phyloP scores from a whole-genome alignment of 2,329 filamentous ascomycete species.

The Talaromyces funiculosus region DNA sequence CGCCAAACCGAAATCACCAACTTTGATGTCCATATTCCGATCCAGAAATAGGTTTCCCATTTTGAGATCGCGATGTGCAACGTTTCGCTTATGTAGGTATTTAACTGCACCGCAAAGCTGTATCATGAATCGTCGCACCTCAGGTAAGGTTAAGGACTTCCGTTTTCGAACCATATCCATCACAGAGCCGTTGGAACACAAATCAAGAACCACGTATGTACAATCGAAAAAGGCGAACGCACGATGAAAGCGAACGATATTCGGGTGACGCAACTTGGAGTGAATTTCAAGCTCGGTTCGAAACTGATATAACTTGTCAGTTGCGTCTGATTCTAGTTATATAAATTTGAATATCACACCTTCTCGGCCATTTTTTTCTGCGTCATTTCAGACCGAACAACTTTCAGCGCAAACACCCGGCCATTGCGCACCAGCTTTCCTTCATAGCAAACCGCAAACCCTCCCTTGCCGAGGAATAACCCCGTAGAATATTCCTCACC shows the following conservation, averaged over 20 bases:
- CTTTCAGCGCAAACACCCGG: constrained; percentile 47
- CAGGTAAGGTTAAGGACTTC: constrained; percentile 84
- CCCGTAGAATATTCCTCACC: constrained; percentile 44
- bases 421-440: constrained; percentile 39
- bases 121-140: constrained; percentile 87
- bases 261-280: constrained; percentile 92
- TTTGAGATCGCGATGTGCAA: constrained; percentile 94
- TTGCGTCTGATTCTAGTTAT: background rate
- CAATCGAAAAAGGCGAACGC: constrained; percentile 85
- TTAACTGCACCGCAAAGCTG: constrained; percentile 97
- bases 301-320: constrained; percentile 45
- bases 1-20: constrained; percentile 93
- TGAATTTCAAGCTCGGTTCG: constrained; percentile 90
- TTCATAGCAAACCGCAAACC: constrained; percentile 49
- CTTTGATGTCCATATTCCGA: constrained; percentile 91
- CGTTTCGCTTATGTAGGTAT: constrained; percentile 92
- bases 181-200: constrained; percentile 91
- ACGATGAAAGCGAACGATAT: constrained; percentile 91
- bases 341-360: constrained; percentile 22
- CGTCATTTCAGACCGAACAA: constrained; percentile 46
- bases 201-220: constrained; percentile 89
- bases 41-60: constrained; percentile 98
- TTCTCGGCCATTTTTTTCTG: constrained; percentile 50
- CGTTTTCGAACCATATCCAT: constrained; percentile 97
- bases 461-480: constrained; percentile 45